Evolutionary conservation across 2,329 filamentous ascomycete species (phyloP).

Genomic region (Aspergillus fumigatus): DNA sequence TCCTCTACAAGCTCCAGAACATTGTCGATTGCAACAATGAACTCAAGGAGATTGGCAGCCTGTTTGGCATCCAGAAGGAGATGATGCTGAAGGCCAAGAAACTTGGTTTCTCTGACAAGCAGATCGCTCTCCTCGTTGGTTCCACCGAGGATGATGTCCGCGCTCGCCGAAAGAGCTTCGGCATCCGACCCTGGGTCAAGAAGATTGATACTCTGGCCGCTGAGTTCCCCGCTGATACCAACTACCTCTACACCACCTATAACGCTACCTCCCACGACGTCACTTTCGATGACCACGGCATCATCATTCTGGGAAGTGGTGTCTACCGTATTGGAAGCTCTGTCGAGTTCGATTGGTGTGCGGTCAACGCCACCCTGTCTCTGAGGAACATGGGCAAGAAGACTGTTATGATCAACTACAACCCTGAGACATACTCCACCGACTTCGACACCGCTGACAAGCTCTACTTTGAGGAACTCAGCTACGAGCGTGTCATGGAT

Average conservation of each 20-base stretch:
- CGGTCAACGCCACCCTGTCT: conserved; percentile 81
- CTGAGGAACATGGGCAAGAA: conserved; percentile 86
- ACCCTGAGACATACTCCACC: conserved; percentile 75
- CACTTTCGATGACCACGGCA: conserved; percentile 86
- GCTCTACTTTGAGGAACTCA: conserved; percentile 94
- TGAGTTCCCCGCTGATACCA: conserved; percentile 91
- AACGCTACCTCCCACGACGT: conserved; percentile 93
- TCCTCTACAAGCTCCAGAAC: conserved; percentile 96
- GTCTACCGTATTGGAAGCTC: conserved; percentile 97
- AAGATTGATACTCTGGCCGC: conserved; percentile 96
- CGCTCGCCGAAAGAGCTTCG: conserved; percentile 75
- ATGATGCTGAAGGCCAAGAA: conserved; percentile 91
- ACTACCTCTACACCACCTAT: conserved; percentile 97
- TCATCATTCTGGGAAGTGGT: conserved; percentile 83
- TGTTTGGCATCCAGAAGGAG: conserved; percentile 83
- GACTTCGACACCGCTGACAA: conserved; percentile 88
- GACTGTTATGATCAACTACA: conserved; percentile 96
- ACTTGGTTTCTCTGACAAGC: conserved; percentile 93
- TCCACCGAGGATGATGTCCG: conserved; percentile 87
- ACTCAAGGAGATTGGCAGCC: conserved; percentile 75
- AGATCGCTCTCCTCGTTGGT: conserved; percentile 82
- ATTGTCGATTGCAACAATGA: conserved; percentile 87
- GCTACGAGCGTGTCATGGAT: conserved; percentile 97
- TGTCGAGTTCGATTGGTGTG: conserved; percentile 98
- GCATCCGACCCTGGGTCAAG: conserved; percentile 94